These are phyloP conservation scores for Comarum palustre DNA, from an alignment of 306 rosid genomes.

Conservation along the genomic window DNA sequence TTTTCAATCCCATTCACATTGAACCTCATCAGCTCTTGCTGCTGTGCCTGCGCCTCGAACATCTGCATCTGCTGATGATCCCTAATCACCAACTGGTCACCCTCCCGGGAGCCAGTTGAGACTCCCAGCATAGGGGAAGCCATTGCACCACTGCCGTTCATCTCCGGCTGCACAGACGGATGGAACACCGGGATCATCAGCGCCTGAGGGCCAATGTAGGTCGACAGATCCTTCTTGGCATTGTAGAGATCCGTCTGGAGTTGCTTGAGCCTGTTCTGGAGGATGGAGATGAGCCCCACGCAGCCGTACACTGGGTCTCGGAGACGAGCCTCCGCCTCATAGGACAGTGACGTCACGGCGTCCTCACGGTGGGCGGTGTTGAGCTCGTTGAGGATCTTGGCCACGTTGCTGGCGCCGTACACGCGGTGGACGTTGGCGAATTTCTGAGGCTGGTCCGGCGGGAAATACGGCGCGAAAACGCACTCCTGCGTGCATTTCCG, in stretches of 20 bases:
- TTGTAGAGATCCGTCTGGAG: slow-evolving; percentile 49
- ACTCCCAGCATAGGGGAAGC: slow-evolving; percentile 24
- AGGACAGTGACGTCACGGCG: slow-evolving; percentile 77
- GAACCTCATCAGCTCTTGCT: slow-evolving; percentile 44
- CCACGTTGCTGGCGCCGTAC: slow-evolving; percentile 85
- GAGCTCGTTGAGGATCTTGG: slow-evolving; percentile 77
- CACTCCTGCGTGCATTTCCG: slow-evolving; percentile 91
- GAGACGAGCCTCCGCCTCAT: slow-evolving; percentile 80
- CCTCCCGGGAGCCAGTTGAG: slow-evolving; percentile 7
- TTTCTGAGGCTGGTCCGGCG: slow-evolving; percentile 87
- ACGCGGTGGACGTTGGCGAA: slow-evolving; percentile 78
- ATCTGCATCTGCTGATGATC: slow-evolving; percentile 41
- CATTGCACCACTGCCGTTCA: background rate
- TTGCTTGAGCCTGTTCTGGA: slow-evolving; percentile 58
- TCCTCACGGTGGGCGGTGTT: slow-evolving; percentile 59
- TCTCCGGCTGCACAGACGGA: slow-evolving; percentile 12
- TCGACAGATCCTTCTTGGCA: slow-evolving; percentile 71
- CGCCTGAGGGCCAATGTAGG: slow-evolving; percentile 67
- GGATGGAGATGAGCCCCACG: slow-evolving; percentile 76
- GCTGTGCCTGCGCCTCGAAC: slow-evolving; percentile 69
- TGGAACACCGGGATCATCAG: slow-evolving; percentile 32
- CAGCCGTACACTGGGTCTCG: slow-evolving; percentile 84
- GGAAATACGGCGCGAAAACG: slow-evolving; percentile 85
- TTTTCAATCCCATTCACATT: slow-evolving; percentile 52
- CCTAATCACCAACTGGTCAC: slow-evolving; percentile 47